Base-by-base conservation (phyloP, 208 protist genomes). In the Leptomonas seymouri region DNA sequence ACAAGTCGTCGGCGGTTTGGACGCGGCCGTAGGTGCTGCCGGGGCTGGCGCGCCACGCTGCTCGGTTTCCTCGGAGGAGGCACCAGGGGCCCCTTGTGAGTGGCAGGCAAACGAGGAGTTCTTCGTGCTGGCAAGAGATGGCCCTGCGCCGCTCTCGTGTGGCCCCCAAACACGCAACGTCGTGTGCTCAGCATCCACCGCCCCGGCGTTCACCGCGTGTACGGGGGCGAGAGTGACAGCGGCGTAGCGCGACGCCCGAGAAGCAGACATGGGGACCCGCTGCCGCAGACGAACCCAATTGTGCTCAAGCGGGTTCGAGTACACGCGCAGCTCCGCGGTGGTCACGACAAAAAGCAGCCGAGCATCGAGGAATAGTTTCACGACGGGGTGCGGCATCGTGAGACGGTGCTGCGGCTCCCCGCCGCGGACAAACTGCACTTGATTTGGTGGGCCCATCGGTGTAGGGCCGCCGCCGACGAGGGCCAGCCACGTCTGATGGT, bases 401-500 rank as follows among this genome's bases (percentile, higher is more conserved):
- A 80, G 45, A 16, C 5, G 28, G 31, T 80, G 71, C 39, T 69
- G 42, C 23, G 6, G 20, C 20, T 61, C 71, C 28, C 64, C 61
- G 27, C 67, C 60, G 11, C 62, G 68, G 51, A 81, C 36, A 23
- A 81, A 45, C 16, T 67, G 49, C 12, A 74, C 68, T 39, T 61
- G 41, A 44, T 86, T 77, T 18, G 59, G 65, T 14, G 57, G 55
- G 0, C 76, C 78, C 60, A 88, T 74, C 51, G 88, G 85, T 21
- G 82, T 84, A 16, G 78, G 75, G 0, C 83, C 85, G 42, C 85
- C 85, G 7, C 84, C 88, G 0, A 89, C 85, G n/a, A 86, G 51
- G 18, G 88, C 85, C 25, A 93, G 48, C 65, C 80, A 81, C 18
- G 77, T 69, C 41, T 83, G 81, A 56, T 88, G 73, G 50, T 86